These are phyloP conservation scores for Podospora didyma DNA, from an alignment of 495 filamentous ascomycete genomes.

Conservation along the genomic window DNA sequence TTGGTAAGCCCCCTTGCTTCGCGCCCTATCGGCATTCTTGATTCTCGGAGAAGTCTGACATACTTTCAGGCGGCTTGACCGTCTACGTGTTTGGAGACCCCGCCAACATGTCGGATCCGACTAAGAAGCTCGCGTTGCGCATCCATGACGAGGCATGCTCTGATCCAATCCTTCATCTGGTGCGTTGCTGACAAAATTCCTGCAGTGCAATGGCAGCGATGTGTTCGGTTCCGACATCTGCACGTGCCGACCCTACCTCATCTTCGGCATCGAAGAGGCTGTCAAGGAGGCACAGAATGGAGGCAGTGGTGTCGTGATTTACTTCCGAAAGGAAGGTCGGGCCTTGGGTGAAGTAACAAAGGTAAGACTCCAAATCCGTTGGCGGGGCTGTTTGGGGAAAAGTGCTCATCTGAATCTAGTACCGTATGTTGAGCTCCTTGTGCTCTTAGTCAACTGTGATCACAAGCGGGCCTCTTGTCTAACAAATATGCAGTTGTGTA, in stretches of 20 bases:
- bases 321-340: conserved; percentile 97
- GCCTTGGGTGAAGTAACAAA: conserved; percentile 98
- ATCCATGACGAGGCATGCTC: conserved; percentile 78
- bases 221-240: conserved; percentile 99
- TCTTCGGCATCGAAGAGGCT: conserved; percentile 94
- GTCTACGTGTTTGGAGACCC: conserved; percentile 97
- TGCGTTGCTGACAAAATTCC: conserved; percentile 7
- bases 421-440: conserved; percentile 35
- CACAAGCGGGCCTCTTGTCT: conserved; percentile 25
- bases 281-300: conserved; percentile 95
- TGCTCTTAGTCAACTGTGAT: conserved; percentile 1
- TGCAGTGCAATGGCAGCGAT: conserved; percentile 86
- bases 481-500: conserved; percentile 65
- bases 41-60: conserved; percentile 30
- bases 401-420: conserved; percentile 34
- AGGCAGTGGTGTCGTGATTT: conserved; percentile 94
- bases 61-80: conserved; percentile 72
- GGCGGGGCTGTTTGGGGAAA: conserved; percentile 1
- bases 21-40: background rate
- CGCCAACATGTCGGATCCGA: conserved; percentile 85
- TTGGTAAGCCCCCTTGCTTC: conserved; percentile 44
- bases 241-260: conserved; percentile 94
- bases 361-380: conserved; percentile 35
- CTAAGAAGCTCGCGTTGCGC: conserved; percentile 77
- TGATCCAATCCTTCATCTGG: background rate